Conservation (phyloP, 148 eudicot genomes). For the Dysphania ambrosioides region DNA sequence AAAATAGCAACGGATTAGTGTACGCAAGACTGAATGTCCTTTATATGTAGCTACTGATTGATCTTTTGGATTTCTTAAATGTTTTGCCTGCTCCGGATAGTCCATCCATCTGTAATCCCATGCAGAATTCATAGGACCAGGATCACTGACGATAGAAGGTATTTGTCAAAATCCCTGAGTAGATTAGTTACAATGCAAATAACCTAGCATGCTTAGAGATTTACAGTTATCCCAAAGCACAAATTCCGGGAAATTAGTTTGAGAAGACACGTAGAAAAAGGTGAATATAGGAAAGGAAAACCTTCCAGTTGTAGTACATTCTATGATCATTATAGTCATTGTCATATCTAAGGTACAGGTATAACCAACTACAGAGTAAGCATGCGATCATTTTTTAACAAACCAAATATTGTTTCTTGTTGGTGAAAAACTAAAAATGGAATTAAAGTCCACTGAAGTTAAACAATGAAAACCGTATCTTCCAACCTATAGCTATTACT, state of each 20-base stretch:
- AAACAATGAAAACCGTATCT: background rate
- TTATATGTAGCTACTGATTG: constrained; percentile 67
- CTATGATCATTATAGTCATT: too few species aligned
- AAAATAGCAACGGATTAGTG: constrained; percentile 85
- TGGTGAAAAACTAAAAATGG: too few species aligned
- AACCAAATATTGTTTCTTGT: background rate
- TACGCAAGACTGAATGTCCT: constrained; percentile 80
- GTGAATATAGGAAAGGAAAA: too few species aligned
- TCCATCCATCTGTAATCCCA: constrained; percentile 95
- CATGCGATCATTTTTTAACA: background rate
- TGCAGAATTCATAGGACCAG: constrained; percentile 29
- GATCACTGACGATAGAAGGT: constrained; percentile 26
- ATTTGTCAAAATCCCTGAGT: background rate
- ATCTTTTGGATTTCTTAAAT: constrained; percentile 53
- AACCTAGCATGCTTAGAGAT: background rate
- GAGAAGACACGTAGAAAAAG: too few species aligned
- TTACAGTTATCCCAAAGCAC: background rate
- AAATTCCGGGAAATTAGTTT: background rate
- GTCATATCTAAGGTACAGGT: background rate
- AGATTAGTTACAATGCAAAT: background rate
- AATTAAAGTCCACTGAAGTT: too few species aligned
- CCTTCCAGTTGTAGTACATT: too few species aligned
- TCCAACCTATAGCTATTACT: background rate
- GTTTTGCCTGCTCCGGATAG: constrained; percentile 48
- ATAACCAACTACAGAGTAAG: background rate